Conservation (phyloP, 495 filamentous ascomycete species). For the Neurospora hispaniola region DNA sequence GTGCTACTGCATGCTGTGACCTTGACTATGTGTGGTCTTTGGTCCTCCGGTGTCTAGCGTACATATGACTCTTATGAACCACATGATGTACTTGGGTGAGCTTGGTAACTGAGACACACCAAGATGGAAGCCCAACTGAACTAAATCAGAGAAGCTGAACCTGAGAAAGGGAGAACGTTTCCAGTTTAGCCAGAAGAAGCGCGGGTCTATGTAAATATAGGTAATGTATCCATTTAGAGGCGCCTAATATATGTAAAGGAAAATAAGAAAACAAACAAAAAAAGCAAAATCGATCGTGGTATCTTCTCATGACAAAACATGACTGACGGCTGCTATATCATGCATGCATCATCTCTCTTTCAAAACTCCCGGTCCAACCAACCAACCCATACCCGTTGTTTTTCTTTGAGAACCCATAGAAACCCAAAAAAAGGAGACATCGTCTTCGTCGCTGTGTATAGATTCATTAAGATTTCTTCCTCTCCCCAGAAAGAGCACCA, state of each 20-base stretch:
- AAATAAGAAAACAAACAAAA: not conserved
- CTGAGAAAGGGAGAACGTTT: not conserved
- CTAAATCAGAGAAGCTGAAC: not conserved
- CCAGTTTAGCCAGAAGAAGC: not conserved
- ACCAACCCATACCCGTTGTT: not conserved
- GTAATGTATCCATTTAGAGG: not conserved
- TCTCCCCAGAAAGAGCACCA: not conserved
- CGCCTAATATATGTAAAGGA: not conserved
- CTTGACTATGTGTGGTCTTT: not conserved
- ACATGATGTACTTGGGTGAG: not conserved
- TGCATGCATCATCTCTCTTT: conserved; percentile 9
- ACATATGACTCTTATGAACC: not conserved
- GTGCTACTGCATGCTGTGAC: not conserved
- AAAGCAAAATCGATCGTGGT: not conserved
- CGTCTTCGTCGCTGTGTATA: not conserved
- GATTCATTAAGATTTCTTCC: not conserved
- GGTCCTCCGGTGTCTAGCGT: not conserved
- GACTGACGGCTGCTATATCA: not conserved
- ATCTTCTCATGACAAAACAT: not conserved
- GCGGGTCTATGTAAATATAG: no score
- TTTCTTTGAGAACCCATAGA: not conserved
- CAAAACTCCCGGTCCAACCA: not conserved
- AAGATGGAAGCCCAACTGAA: not conserved
- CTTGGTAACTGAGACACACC: not conserved
- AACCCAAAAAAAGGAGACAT: not conserved